Conservation (phyloP, 139 green algal genomes). For the Chloropicon primus region DNA sequence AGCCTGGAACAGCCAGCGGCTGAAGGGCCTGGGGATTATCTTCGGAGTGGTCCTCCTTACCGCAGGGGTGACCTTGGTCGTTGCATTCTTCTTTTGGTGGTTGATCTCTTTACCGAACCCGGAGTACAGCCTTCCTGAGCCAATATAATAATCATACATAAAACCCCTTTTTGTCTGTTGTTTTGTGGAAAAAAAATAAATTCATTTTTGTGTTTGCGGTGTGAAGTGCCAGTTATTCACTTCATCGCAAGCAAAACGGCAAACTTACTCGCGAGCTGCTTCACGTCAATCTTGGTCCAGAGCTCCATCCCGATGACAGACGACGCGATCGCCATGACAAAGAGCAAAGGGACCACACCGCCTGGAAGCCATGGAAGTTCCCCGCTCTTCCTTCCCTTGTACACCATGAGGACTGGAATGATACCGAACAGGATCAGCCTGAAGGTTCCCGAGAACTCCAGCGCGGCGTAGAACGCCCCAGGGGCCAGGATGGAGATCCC, state of each 20-base stretch:
- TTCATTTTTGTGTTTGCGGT: too few species aligned
- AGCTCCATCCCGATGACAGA: neutral
- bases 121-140: too few species aligned
- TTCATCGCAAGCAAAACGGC: neutral
- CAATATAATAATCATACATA: too few species aligned
- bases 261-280: neutral
- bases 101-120: too few species aligned
- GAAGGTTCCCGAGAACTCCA: slow-evolving; percentile 11
- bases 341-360: neutral
- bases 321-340: neutral
- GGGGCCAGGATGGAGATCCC: neutral
- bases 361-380: neutral
- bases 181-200: too few species aligned
- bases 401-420: neutral
- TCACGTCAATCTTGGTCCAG: neutral
- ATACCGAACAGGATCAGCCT: slow-evolving; percentile 12
- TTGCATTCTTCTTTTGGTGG: neutral
- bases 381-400: neutral
- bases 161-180: too few species aligned
- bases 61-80: neutral
- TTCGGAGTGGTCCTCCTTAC: neutral
- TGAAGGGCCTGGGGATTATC: neutral
- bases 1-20: neutral
- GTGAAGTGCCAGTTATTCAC: too few species aligned
- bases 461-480: neutral